Evolutionary conservation across 768 basidiomycete genomes (phyloP).

Genomic region (Leucocoprinus sp.): DNA sequence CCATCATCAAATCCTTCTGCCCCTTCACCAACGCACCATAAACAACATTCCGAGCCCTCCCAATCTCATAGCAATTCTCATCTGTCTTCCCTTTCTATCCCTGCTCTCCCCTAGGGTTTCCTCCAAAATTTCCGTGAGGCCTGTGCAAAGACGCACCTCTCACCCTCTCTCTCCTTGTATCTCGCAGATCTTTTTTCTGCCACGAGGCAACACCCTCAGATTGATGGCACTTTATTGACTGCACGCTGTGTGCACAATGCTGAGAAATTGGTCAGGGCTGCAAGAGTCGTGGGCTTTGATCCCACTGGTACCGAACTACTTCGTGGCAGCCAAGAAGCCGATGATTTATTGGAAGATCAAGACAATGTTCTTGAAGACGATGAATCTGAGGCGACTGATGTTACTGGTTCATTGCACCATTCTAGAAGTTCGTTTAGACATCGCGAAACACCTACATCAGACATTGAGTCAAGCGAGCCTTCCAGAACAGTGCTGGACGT

Average conservation of each 20-base stretch:
- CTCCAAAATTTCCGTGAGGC: constrained; percentile 23
- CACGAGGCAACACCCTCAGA: constrained; percentile 56
- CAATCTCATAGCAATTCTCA: constrained; percentile 15
- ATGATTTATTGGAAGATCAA: not conserved
- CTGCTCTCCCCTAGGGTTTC: constrained; percentile 22
- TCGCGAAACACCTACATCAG: not conserved
- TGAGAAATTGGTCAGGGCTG: constrained; percentile 58
- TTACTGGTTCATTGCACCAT: not conserved
- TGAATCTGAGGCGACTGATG: constrained; percentile 8
- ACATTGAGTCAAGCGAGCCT: not conserved
- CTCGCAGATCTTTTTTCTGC: constrained; percentile 69
- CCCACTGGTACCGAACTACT: constrained; percentile 54
- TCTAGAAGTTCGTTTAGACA: not conserved
- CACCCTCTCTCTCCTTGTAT: constrained; percentile 51
- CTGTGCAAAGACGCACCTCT: constrained; percentile 33
- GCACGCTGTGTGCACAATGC: constrained; percentile 54
- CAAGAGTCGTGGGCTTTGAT: constrained; percentile 56
- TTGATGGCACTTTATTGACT: constrained; percentile 65
- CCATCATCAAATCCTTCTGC: constrained; percentile 20
- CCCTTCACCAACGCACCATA: constrained; percentile 23
- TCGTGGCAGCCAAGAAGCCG: constrained; percentile 12
- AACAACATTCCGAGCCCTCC: constrained; percentile 18
- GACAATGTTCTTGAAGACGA: constrained; percentile 3
- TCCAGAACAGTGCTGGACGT: constrained; percentile 32
- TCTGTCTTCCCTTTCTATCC: constrained; percentile 6